Evolutionary conservation across 257 asterid genomes (phyloP).

Genomic region (Cordia subcordata): DNA sequence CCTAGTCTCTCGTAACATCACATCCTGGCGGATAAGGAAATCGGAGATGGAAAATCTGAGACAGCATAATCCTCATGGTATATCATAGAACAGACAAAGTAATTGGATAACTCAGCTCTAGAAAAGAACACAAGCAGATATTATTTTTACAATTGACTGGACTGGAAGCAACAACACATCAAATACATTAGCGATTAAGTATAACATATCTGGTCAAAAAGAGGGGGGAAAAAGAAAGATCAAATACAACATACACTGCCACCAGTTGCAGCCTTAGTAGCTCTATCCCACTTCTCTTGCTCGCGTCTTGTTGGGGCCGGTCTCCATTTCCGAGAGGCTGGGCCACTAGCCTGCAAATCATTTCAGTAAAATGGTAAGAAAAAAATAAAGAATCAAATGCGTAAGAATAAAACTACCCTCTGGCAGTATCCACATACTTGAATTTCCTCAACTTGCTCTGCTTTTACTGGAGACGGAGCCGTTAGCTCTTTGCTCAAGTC

Average conservation of each 20-base stretch:
- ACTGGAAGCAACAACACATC: conserved; percentile 2
- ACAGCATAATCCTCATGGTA: not conserved
- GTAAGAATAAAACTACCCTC: conserved; percentile 4
- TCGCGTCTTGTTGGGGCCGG: conserved; percentile 95
- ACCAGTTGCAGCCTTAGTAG: conserved; percentile 84
- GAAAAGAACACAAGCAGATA: conserved; percentile 1
- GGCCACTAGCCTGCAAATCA: conserved; percentile 35
- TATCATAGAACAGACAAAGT: not conserved
- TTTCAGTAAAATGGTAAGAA: conserved; percentile 2
- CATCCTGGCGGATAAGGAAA: conserved; percentile 47
- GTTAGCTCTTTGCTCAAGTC: conserved; percentile 68
- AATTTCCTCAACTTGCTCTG: conserved; percentile 34
- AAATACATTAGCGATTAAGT: not conserved
- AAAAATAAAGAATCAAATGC: not conserved
- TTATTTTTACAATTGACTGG: conserved; percentile 2
- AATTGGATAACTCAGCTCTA: conserved; percentile 7
- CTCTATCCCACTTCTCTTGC: conserved; percentile 92
- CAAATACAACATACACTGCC: conserved; percentile 63
- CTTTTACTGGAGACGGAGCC: conserved; percentile 32
- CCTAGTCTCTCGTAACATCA: conserved; percentile 63
- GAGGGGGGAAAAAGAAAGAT: no score
- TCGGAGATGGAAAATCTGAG: not conserved
- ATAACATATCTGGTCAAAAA: no score
- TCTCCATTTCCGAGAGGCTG: conserved; percentile 61
- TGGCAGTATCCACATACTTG: conserved; percentile 28